phyloP scores from a whole-genome alignment of 2,329 filamentous ascomycete genomes.

The Escovopsis sp. region DNA sequence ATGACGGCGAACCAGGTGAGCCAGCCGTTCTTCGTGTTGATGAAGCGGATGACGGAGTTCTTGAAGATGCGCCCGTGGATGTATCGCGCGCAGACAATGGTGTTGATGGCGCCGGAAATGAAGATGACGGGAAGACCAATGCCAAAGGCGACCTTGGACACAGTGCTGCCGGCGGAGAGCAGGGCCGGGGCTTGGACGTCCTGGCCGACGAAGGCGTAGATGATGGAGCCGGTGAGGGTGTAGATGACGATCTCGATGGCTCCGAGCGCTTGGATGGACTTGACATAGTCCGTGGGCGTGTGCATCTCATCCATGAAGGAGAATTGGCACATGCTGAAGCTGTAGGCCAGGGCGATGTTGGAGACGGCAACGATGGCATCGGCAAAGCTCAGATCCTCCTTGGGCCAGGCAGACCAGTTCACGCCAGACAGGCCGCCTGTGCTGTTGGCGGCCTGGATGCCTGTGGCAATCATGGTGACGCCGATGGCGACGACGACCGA shows the following conservation, averaged over 20 bases:
- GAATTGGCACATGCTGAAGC: slow-evolving; percentile 37
- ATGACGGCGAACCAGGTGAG: slow-evolving; percentile 43
- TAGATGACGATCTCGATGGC: slow-evolving; percentile 49
- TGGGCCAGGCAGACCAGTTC: slow-evolving; percentile 30
- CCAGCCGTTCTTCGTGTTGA: slow-evolving; percentile 34
- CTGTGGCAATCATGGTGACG: slow-evolving; percentile 51
- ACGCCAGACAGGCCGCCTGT: slow-evolving; percentile 18
- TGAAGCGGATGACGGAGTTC: slow-evolving; percentile 26
- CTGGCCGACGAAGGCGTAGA: slow-evolving; percentile 54
- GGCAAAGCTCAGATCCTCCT: slow-evolving; percentile 29
- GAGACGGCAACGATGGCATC: slow-evolving; percentile 44
- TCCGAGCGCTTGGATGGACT: slow-evolving; percentile 47
- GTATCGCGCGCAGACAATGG: slow-evolving; percentile 29
- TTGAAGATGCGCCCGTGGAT: slow-evolving; percentile 30
- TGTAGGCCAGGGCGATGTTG: slow-evolving; percentile 60
- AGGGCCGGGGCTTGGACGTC: slow-evolving; percentile 52
- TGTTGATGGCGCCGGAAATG: slow-evolving; percentile 58
- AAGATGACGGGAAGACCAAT: slow-evolving; percentile 58
- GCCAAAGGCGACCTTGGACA: slow-evolving; percentile 55
- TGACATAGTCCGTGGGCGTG: slow-evolving; percentile 28
- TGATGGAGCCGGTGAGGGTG: slow-evolving; percentile 47
- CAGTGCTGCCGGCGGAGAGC: slow-evolving; percentile 40
- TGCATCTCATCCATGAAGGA: slow-evolving; percentile 40
- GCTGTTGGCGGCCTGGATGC: slow-evolving; percentile 23
- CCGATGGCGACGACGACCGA: slow-evolving; percentile 49